Evolutionary conservation across 2,329 filamentous ascomycete species (phyloP).

Genomic region (Akanthomyces muscarius): DNA sequence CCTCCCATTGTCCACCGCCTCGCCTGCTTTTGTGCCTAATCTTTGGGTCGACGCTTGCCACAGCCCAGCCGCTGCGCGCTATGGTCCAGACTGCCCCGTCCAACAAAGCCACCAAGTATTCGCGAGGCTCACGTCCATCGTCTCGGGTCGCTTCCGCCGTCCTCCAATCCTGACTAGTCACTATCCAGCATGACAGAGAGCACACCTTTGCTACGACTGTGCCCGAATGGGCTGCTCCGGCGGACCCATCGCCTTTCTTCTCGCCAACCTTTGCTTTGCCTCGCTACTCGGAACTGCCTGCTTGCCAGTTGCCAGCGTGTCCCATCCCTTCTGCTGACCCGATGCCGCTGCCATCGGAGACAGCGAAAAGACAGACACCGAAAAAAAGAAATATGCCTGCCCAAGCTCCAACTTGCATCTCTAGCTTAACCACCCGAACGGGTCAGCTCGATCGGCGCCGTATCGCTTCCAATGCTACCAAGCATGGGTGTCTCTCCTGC

Average conservation of each 20-base stretch:
- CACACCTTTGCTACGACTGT: background rate
- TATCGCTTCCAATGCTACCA: slow-evolving; percentile 2
- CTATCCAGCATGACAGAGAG: background rate
- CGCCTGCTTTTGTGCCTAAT: slow-evolving; percentile 14
- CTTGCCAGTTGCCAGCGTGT: slow-evolving; percentile 1
- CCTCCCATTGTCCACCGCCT: slow-evolving; percentile 16
- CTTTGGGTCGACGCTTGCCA: slow-evolving; percentile 1
- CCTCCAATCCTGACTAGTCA: slow-evolving; percentile 13
- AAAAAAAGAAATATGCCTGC: slow-evolving; percentile 10
- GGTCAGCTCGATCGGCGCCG: slow-evolving; percentile 5
- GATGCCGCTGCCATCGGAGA: slow-evolving; percentile 9
- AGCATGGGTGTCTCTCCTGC: background rate
- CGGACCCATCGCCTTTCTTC: background rate
- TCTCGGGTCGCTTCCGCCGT: slow-evolving; percentile 17
- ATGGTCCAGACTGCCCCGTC: slow-evolving; percentile 14
- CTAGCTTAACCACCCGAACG: slow-evolving; percentile 12
- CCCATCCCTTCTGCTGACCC: background rate
- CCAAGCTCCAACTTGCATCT: background rate
- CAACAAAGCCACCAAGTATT: slow-evolving; percentile 10
- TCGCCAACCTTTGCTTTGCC: background rate
- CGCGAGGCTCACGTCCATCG: slow-evolving; percentile 10
- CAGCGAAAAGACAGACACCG: background rate
- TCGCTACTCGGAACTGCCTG: background rate
- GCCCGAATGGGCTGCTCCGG: background rate
- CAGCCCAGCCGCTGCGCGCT: slow-evolving; percentile 14